These are phyloP conservation scores for Xanthoconium stramineum DNA, from an alignment of 768 basidiomycete species.

Conservation along the genomic window DNA sequence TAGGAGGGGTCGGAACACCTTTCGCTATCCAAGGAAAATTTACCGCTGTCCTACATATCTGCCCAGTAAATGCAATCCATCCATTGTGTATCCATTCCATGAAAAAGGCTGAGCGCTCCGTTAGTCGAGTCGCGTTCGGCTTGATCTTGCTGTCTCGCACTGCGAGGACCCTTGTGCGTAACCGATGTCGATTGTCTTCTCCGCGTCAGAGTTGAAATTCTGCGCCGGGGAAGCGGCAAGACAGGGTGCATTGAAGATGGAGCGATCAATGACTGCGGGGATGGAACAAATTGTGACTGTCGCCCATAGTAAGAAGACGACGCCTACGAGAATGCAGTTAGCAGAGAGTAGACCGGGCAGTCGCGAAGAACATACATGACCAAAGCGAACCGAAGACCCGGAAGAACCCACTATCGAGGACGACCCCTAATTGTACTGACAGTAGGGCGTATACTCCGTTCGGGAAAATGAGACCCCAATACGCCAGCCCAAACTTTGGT, in stretches of 20 bases:
- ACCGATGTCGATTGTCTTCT: neutral
- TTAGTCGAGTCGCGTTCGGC: neutral
- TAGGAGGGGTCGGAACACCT: no score
- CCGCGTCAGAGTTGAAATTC: neutral
- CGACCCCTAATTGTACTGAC: slow-evolving; percentile 45
- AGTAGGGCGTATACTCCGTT: slow-evolving; percentile 51
- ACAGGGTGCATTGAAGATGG: slow-evolving; percentile 48
- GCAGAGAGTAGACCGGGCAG: neutral
- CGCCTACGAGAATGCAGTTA: slow-evolving; percentile 24
- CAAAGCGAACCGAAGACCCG: slow-evolving; percentile 51
- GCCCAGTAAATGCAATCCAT: neutral
- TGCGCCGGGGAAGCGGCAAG: slow-evolving; percentile 23
- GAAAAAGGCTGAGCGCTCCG: neutral
- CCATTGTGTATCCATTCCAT: no score
- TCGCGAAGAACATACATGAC: slow-evolving; percentile 37
- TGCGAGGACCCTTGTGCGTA: neutral
- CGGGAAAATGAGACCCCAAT: slow-evolving; percentile 58
- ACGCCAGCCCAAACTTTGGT: slow-evolving; percentile 44
- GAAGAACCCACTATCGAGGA: slow-evolving; percentile 51
- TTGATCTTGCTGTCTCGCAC: neutral
- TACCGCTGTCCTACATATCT: neutral
- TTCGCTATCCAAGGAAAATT: no score
- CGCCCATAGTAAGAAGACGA: slow-evolving; percentile 43
- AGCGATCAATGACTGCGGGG: slow-evolving; percentile 42
- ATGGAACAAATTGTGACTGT: slow-evolving; percentile 41